Evolutionary conservation across 2,329 filamentous ascomycete genomes (phyloP).

Genomic region (Diaporthe sp.): DNA sequence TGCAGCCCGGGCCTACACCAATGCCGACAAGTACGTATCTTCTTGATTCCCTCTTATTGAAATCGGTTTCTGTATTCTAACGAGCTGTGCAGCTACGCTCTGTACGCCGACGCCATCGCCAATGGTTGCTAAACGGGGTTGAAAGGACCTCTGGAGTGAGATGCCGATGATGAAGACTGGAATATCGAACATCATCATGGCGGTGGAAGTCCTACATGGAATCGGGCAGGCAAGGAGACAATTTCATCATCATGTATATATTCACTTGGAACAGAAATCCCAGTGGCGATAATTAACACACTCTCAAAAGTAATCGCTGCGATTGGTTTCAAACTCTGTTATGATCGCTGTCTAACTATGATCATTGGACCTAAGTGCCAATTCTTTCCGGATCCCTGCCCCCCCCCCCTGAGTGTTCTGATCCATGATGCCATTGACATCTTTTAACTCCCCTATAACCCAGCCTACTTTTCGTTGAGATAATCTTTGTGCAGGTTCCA

Average conservation of each 20-base stretch:
- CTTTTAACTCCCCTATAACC: not conserved
- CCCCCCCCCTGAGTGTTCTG: not conserved
- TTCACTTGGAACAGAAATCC: not conserved
- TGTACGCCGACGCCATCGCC: constrained; percentile 29
- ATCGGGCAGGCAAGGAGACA: too few species aligned
- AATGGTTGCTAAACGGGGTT: not conserved
- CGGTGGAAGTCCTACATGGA: not conserved
- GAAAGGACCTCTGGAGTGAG: too few species aligned
- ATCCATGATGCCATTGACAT: not conserved
- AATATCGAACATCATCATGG: not conserved
- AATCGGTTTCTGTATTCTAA: not conserved
- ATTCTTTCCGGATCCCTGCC: not conserved
- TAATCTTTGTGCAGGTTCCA: too few species aligned
- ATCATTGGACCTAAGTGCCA: too few species aligned
- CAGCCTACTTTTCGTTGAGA: too few species aligned
- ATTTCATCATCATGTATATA: not conserved
- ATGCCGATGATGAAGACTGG: not conserved
- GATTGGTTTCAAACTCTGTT: not conserved
- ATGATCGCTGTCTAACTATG: not conserved
- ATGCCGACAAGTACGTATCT: constrained; percentile 29
- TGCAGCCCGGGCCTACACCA: not conserved
- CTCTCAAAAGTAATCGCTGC: not conserved
- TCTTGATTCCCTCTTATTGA: too few species aligned
- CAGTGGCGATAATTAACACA: too few species aligned
- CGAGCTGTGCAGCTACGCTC: constrained; percentile 17